Conservation (phyloP, 345 rosid genomes). For the Lumnitzera racemosa region DNA sequence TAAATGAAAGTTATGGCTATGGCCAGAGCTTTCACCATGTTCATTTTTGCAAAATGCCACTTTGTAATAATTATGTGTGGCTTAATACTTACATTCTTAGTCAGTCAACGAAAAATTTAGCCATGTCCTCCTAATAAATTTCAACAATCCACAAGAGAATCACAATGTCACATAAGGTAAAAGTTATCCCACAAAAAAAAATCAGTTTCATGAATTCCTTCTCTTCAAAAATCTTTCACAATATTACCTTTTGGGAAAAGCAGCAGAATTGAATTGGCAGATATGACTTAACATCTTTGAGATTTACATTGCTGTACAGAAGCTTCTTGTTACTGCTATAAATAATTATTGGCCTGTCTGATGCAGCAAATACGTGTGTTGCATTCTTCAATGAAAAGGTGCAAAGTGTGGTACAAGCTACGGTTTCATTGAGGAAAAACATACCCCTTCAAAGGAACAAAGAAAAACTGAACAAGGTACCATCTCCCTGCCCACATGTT, state of each 20-base stretch:
- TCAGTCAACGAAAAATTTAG: too few relatives aligned
- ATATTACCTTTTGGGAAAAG: slow-evolving; percentile 82
- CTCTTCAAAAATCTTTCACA: too few relatives aligned
- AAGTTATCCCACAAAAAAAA: too few relatives aligned
- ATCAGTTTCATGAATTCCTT: too few relatives aligned
- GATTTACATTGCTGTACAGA: slow-evolving; percentile 88
- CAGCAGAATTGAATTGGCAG: slow-evolving; percentile 94
- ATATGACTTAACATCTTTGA: slow-evolving; percentile 93
- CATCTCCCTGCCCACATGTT: slow-evolving; percentile 88
- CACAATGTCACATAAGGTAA: too few relatives aligned
- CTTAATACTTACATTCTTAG: too few relatives aligned
- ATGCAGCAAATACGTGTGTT: slow-evolving; percentile 91
- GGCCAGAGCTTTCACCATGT: too few relatives aligned
- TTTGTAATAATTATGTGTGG: too few relatives aligned
- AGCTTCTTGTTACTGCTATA: slow-evolving; percentile 98
- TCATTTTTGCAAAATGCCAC: too few relatives aligned
- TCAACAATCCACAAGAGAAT: too few relatives aligned
- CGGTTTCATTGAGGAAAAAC: slow-evolving; percentile 1
- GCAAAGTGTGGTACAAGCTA: slow-evolving; percentile 50
- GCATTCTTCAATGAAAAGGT: slow-evolving; percentile 89
- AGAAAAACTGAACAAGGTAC: slow-evolving; percentile 89
- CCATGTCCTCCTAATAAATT: too few relatives aligned
- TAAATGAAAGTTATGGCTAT: too few relatives aligned
- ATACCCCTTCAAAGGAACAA: slow-evolving; percentile 96
- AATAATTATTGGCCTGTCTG: slow-evolving; percentile 92